Base-by-base conservation (phyloP, 768 basidiomycete species). In the Inosperma sp. region DNA sequence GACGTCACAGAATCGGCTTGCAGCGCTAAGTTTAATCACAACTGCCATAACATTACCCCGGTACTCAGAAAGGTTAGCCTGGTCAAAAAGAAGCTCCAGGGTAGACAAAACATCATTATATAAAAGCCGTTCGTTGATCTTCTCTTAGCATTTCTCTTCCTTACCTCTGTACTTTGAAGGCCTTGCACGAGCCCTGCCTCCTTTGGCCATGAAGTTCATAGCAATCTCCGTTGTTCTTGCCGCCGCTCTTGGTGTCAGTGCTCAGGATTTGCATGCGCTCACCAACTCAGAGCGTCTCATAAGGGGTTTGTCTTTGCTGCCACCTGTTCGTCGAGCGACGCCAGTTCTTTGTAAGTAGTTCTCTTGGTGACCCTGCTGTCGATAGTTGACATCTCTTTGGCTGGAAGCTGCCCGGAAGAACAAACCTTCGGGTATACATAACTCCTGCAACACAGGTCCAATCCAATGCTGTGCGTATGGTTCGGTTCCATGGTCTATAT, bases 251-350 rank as follows among this genome's bases (percentile, higher is more conserved):
- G 68, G 69, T 8, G 62, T 66, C n/a, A 53, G 62, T 21, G 75
- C 46, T 22, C 19, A 25, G 17, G 46, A 35, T 7, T 5, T 23
- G 7, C n/a, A 21, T 46, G 9, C 9, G 22, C 27, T 17, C 46
- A 76, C 77, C 36, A 83, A 83, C 45, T 80, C 74, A 0, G 50
- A 72, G 10, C 79, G 81, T 37, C 53, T 83, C 29, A 75, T 78
- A 37, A 77, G 78, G 9, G 80, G 81, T 5, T 62, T 83, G 4
- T 58, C 70, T 21, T 81, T 79, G 17, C 60, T 70, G 1, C 65
- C 76, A 0, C 81, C 81, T 17, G 59, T 57, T 2, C 70, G 71
- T 36, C 68, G 73, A 27, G 69, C 56, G 2, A 69, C 72, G 0
- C 64, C 61, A 9, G 62, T 67, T 7, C 50, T 19, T 5, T 46